Base-by-base conservation (phyloP, 352 stramenopile genomes). In the Salisapilia sapeloensis region DNA sequence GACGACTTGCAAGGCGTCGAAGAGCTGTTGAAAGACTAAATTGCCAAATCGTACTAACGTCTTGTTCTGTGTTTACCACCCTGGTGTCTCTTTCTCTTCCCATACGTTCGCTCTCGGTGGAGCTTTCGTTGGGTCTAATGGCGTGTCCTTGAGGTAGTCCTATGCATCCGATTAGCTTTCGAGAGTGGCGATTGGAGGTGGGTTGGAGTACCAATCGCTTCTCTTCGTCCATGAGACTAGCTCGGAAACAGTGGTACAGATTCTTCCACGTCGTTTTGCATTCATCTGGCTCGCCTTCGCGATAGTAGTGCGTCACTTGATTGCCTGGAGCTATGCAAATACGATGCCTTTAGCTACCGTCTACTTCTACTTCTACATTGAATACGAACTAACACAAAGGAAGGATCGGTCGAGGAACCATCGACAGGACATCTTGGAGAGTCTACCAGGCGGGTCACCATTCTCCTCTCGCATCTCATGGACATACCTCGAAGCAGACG, bases 251-350 rank as follows among this genome's bases (percentile, higher is more conserved):
- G 30, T 79, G 48, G 39, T 67, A 81, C 64, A 85, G 82, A 48
- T 81, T 83, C 27, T 46, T 57, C 69, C 66, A 85, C 29, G 60
- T 85, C 26, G 49, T 66, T n/a, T 76, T 74, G 60, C 74, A 89
- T 45, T 80, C 59, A 30, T 89, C 74, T 15, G 67, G 59, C 20
- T 51, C 48, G 1, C 74, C 74, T 28, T 71, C 53, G 21, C 69
- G 60, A 40, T 89, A 89, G 43, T 80, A 84, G 36, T 82, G 60
- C 39, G 69, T 70, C 62, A 84, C 69, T 33, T 89, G 74, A 39
- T 85, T 80, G 6, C 60, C 60, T 17, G 69, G 70, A 12, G 74
- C 74, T 89, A 28, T 28, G 39, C 3, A 31, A 12, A 17, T 10
- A 33, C 18, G 29, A 40, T 6, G 16, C 30, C 26, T 12, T 3